Evolutionary conservation across 2,329 filamentous ascomycete species (phyloP), one percentile per base, ranked within the genome.

Genomic region (Phaeosphaeria sp.): DNA sequence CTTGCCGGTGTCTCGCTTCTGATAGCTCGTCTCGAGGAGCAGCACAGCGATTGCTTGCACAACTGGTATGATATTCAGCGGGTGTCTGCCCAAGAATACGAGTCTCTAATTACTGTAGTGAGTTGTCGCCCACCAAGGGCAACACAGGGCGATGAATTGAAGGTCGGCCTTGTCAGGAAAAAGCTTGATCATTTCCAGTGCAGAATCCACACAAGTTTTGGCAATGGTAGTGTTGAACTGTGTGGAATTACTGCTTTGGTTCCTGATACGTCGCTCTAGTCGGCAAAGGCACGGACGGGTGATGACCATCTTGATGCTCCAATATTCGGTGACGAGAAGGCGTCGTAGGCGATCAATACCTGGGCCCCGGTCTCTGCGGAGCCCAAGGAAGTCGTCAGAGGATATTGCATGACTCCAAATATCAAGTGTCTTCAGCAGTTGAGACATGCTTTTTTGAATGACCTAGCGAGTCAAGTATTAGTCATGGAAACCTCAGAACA

Each of bases 61-160:
- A 6, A 79, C 67, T 68, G 49, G 4, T 3, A 21, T 13, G 21
- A 20, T 6, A 6, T 36, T 20, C 0, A 22, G 27, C 11, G 8
- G 56, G 49, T 15, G 22, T 7, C 11, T 2, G 6, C 6, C 45
- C 0, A 15, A 1, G 20, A 9, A 9, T 2, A 13, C 11, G 6
- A 13, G 21, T 5, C n/a, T 7, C 1, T 9, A 46, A 65, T 57
- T 55, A 71, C 68, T 60, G 13, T 74, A 69, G 52, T 79, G 77
- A 15, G 79, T 57, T 1, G 77, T 51, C n/a, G 68, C 75, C 77
- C 77, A 80, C 78, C 78, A 80, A 4, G 78, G 78, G 5, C 65
- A 70, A 7, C 63, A 66, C 18, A 58, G 47, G 52, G 78, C 78
- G 1, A 72, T 55, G 8, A 66, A 68, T 0, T 71, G 45, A 0